phyloP scores from a whole-genome alignment of 805 yeast species.

The Debaryomyces tyrocola region DNA sequence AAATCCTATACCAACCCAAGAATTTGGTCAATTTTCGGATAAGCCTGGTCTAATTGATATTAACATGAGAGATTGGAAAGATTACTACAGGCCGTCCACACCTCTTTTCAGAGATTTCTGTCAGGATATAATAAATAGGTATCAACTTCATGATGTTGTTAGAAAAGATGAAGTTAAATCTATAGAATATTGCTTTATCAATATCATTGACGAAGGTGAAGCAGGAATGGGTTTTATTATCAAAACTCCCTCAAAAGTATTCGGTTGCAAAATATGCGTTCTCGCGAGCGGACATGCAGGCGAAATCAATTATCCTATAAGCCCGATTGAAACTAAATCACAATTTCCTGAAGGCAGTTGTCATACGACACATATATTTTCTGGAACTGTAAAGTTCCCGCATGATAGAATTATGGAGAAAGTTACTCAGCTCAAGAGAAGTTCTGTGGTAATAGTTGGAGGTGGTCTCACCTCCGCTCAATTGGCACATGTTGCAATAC shows the following conservation, averaged over 20 bases:
- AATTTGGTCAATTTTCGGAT: conserved; percentile 21
- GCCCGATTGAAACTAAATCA: conserved; percentile 12
- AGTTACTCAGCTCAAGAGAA: conserved; percentile 7
- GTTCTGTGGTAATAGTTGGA: conserved; percentile 38
- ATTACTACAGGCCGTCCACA: conserved; percentile 46
- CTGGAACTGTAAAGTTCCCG: conserved; percentile 21
- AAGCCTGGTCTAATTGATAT: conserved; percentile 38
- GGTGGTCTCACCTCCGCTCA: conserved; percentile 51
- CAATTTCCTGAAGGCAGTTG: conserved; percentile 26
- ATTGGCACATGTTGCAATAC: conserved; percentile 38
- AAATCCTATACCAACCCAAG: conserved; percentile 16
- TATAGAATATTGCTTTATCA: conserved; percentile 28
- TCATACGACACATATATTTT: conserved; percentile 38
- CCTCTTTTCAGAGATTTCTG: conserved; percentile 40
- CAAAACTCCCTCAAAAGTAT: conserved; percentile 23
- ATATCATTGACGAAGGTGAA: conserved; percentile 19
- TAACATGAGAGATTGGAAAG: conserved; percentile 44
- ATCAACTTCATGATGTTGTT: conserved; percentile 27
- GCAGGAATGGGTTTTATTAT: conserved; percentile 33
- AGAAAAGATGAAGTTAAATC: conserved; percentile 32
- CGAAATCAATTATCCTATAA: conserved; percentile 30
- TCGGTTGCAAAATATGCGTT: conserved; percentile 33
- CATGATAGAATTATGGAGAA: conserved; percentile 16
- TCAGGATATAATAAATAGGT: conserved; percentile 30
- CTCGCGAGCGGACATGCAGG: conserved; percentile 40